These are phyloP conservation scores for Arabidopsis hybrid DNA, from an alignment of 441 rosid species.

Conservation along the genomic window DNA sequence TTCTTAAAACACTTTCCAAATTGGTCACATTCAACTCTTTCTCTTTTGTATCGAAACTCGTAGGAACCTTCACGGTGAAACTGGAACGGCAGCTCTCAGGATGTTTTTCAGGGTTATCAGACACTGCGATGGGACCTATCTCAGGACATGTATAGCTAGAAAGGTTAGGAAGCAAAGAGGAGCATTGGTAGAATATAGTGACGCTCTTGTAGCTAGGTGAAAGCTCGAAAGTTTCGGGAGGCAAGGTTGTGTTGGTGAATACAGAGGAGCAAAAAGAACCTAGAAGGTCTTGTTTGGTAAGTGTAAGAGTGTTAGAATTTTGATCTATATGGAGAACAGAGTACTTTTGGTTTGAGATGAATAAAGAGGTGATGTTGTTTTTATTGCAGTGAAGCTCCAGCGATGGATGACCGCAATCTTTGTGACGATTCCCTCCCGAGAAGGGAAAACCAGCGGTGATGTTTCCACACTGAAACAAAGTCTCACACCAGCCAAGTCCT, in stretches of 20 bases:
- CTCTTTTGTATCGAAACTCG: accelerated
- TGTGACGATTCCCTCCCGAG: constrained; percentile 18
- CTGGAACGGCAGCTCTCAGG: background rate
- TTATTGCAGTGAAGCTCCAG: constrained; percentile 16
- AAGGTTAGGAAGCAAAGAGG: accelerated
- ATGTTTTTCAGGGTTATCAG: background rate
- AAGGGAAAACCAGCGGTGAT: constrained; percentile 32
- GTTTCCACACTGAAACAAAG: constrained; percentile 27
- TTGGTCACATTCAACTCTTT: background rate
- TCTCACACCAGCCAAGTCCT: background rate
- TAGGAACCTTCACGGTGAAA: constrained; percentile 45
- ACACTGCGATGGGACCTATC: background rate
- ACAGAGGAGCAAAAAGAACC: constrained; percentile 41
- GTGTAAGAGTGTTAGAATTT: constrained; percentile 22
- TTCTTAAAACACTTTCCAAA: constrained; percentile 16
- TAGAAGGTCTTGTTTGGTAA: constrained; percentile 51
- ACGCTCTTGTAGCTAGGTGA: constrained; percentile 26
- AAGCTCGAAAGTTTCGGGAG: constrained; percentile 29
- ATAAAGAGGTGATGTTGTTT: background rate
- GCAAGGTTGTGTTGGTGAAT: constrained; percentile 41
- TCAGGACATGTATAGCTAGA: constrained; percentile 24
- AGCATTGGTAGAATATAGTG: constrained; percentile 46
- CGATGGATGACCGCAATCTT: constrained; percentile 29
- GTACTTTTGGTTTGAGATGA: constrained; percentile 12
- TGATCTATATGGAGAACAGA: constrained; percentile 2